Conservation (phyloP, 768 basidiomycete genomes). For the Phlebiopsis gigantea region DNA sequence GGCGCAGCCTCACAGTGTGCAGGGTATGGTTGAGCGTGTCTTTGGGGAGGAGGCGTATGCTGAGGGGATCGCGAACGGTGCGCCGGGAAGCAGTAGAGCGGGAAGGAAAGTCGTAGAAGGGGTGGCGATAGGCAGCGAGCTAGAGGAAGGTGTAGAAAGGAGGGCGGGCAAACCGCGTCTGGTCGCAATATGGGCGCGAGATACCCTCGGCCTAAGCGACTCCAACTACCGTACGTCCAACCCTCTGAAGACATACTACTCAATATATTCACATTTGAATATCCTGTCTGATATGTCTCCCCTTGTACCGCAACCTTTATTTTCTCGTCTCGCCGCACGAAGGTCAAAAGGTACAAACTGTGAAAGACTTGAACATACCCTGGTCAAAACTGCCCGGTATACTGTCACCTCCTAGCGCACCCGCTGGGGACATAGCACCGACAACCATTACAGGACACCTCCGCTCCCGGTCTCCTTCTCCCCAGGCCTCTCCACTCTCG, state of each 20-base stretch:
- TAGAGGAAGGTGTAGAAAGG: too few relatives aligned
- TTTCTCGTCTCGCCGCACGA: too few relatives aligned
- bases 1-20: constrained; percentile 75
- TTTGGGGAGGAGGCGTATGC: constrained; percentile 41
- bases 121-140: too few relatives aligned
- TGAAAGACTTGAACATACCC: constrained; percentile 70
- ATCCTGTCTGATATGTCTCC: too few relatives aligned
- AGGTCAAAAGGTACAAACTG: constrained; percentile 40
- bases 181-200: constrained; percentile 73
- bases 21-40: constrained; percentile 62
- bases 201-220: constrained; percentile 61
- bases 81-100: too few relatives aligned
- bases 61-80: background rate
- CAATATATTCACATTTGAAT: background rate
- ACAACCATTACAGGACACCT: too few relatives aligned
- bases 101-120: too few relatives aligned
- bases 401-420: too few relatives aligned
- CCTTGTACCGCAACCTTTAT: background rate
- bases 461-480: too few relatives aligned
- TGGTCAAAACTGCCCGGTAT: constrained; percentile 39
- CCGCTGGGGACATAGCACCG: too few relatives aligned
- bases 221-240: constrained; percentile 59
- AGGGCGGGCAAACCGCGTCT: constrained; percentile 26
- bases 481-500: too few relatives aligned
- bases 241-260: background rate